Percentiles rank a stretch among this genome's conserved stretches.
Conservation (phyloP, 2,329 filamentous ascomycete genomes). For the Pseudophaeomoniella oleicola region DNA sequence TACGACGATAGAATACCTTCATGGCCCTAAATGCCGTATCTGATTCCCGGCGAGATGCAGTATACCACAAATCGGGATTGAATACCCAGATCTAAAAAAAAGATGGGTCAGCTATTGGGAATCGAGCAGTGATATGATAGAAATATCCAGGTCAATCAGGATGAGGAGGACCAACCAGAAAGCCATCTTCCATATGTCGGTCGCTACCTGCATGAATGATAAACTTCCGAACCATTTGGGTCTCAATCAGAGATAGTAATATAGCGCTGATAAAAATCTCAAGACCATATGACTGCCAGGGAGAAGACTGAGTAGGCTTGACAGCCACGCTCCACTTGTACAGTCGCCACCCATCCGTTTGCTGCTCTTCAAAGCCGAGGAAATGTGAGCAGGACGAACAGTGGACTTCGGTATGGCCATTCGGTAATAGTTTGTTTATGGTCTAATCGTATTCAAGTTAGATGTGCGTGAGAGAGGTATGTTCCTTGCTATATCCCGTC, state of each 20-base stretch:
- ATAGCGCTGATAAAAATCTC: conserved; percentile 36
- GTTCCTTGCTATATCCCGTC: conserved; percentile 22
- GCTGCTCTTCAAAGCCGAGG: conserved; percentile 25
- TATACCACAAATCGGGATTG: conserved; percentile 43
- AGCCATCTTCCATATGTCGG: conserved; percentile 10
- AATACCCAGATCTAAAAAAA: conserved; percentile 46
- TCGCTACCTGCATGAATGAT: conserved; percentile 25
- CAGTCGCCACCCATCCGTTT: conserved; percentile 31
- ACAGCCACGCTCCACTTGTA: conserved; percentile 33
- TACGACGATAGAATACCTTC: conserved; percentile 40
- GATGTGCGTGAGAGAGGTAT: conserved; percentile 8
- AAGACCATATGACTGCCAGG: conserved; percentile 18
- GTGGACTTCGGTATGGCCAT: conserved; percentile 9
- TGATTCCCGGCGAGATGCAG: conserved; percentile 29
- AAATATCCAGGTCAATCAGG: not conserved
- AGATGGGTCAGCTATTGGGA: too few relatives aligned
- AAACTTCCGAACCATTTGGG: conserved; percentile 41
- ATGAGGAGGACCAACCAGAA: conserved; percentile 19
- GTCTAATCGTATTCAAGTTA: conserved; percentile 2
- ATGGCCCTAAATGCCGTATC: conserved; percentile 21
- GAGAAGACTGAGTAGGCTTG: conserved; percentile 9
- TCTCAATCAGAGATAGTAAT: conserved; percentile 40
- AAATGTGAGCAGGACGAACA: conserved; percentile 23
- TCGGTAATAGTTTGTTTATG: conserved; percentile 7
- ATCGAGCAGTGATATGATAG: not conserved